A percentile compares a stretch with the other conserved stretches of the same genome.
These are phyloP conservation scores for Garcia nutans DNA, from an alignment of 345 rosid species.

Conservation along the genomic window DNA sequence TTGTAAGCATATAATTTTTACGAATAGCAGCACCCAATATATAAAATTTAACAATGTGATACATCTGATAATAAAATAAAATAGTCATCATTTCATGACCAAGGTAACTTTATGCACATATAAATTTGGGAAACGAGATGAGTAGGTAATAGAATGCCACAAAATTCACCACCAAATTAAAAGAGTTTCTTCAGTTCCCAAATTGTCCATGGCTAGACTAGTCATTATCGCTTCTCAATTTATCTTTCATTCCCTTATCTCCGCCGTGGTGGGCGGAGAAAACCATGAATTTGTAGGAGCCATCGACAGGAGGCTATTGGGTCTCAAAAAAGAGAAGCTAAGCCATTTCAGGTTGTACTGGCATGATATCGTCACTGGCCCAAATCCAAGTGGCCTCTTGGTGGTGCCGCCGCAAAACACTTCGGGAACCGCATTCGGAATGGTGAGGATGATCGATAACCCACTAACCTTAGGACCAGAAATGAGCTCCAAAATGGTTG, in stretches of 20 bases:
- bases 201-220: constrained; percentile 17
- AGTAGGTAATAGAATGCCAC: no score
- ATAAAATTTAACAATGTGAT: no score
- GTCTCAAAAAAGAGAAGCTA: constrained; percentile 38
- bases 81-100: no score
- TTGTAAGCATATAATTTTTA: no score
- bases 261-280: constrained; percentile 25
- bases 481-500: constrained; percentile 55
- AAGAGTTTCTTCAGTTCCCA: neutral
- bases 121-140: no score
- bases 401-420: constrained; percentile 35
- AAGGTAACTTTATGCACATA: no score
- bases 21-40: no score
- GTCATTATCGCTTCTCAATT: constrained; percentile 9
- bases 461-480: constrained; percentile 56
- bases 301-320: constrained; percentile 22
- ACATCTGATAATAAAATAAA: no score
- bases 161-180: no score
- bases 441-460: constrained; percentile 60
- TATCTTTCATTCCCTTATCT: constrained; percentile 19
- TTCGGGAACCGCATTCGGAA: constrained; percentile 41
- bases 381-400: constrained; percentile 31
- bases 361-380: constrained; percentile 51
- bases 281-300: constrained; percentile 29
- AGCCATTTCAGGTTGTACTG: constrained; percentile 45